Evolutionary conservation across 2,329 filamentous ascomycete genomes (phyloP), one percentile per base, ranked within the genome.

Genomic region (Paecilomyces fulvus): DNA sequence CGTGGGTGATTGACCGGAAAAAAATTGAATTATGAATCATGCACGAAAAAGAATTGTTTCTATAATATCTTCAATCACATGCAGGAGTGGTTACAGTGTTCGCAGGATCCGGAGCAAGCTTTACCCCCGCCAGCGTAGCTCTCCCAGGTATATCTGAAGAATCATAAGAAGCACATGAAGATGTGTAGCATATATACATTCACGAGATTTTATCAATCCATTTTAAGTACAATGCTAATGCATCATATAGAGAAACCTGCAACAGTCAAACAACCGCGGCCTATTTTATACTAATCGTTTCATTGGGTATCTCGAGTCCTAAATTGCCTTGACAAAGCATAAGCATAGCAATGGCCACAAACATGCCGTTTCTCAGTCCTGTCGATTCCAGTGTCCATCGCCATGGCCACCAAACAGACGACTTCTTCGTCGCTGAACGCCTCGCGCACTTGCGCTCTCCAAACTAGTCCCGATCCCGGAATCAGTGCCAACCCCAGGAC

Each of bases 381-480:
- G 14, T 23, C 7, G 49, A n/a, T 30, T 17, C 31, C 43, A 53
- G 50, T 6, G 11, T 20, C 50, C 51, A 54, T 55, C 46, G 9
- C 30, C 23, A 49, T 56, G 33, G 21, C 49, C 59, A 33, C 59
- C 59, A 30, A 59, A 61, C 25, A 63, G 53, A 60, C 62, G 68
- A 54, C 67, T 70, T 37, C 70, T 64, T 49, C 71, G 66, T 60
- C 62, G 65, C 57, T 73, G 71, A 7, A 71, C 54, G 11, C 67
- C 69, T 28, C 59, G 59, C 37, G 59, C 62, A 55, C 65, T 63
- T 43, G 62, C 61, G 37, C 62, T 69, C 56, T 76, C 74, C 56
- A 73, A 57, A 21, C 81, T 83, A 25, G 82, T 85, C 3, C 82
- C 82, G 56, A 80, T 66, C 0, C 81, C 81, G 17, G 76, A 79